Percentiles rank a stretch among this genome's conserved stretches.
phyloP scores from a whole-genome alignment of 768 basidiomycete species.

The Pleurotus eryngii region DNA sequence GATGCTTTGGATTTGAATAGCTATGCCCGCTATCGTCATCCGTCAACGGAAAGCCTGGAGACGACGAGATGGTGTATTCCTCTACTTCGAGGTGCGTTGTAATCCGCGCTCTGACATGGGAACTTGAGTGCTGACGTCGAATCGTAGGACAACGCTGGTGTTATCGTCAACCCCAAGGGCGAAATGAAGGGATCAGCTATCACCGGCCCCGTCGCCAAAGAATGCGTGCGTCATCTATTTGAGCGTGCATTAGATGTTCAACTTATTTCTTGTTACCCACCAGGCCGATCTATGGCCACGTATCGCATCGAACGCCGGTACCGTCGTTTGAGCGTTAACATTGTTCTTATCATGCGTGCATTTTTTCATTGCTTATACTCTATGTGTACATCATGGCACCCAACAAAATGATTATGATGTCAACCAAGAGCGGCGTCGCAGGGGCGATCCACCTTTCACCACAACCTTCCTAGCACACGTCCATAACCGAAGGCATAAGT shows the following conservation, averaged over 20 bases:
- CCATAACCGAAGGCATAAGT: no score
- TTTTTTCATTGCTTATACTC: not conserved
- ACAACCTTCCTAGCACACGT: no score
- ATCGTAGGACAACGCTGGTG: constrained; percentile 85
- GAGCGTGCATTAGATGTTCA: constrained; percentile 1
- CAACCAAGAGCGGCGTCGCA: no score
- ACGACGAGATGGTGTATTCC: constrained; percentile 96
- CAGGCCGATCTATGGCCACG: constrained; percentile 98
- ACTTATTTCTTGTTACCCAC: constrained; percentile 3
- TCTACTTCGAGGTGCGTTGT: constrained; percentile 84
- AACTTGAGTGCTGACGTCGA: not conserved
- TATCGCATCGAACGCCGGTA: constrained; percentile 98
- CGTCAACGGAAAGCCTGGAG: constrained; percentile 99
- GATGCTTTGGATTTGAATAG: constrained; percentile 35
- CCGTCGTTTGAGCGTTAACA: constrained; percentile 71
- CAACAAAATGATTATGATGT: constrained; percentile 6
- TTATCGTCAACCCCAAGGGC: constrained; percentile 97
- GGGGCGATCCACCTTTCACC: no score
- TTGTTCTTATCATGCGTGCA: constrained; percentile 3
- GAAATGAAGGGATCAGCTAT: constrained; percentile 99
- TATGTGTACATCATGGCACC: constrained; percentile 8
- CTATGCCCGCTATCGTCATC: constrained; percentile 95
- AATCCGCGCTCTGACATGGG: not conserved
- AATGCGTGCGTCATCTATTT: constrained; percentile 67
- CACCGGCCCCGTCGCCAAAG: constrained; percentile 97